Conservation (phyloP, 441 rosid species). For the Corymbia citriodora region DNA sequence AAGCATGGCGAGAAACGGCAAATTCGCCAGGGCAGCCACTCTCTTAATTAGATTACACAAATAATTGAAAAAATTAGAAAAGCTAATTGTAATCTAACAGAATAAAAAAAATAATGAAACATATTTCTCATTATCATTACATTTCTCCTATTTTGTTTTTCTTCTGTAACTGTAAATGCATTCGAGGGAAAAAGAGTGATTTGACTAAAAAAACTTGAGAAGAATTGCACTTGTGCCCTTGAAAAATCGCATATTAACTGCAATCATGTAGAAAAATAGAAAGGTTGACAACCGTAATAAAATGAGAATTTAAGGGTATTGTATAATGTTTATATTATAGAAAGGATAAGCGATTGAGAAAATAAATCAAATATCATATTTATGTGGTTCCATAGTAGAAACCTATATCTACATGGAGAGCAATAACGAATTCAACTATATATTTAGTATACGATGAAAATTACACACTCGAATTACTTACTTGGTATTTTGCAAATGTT, state of each 20-base stretch:
- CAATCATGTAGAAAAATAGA: neutral
- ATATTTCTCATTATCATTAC: neutral
- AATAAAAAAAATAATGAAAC: neutral
- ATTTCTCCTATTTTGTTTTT: too few relatives aligned
- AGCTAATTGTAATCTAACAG: accelerated
- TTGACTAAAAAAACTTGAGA: neutral
- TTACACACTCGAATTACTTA: too few relatives aligned
- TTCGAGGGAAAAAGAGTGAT: neutral
- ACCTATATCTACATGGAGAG: too few relatives aligned
- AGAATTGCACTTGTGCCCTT: neutral
- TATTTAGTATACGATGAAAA: too few relatives aligned
- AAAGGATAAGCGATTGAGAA: too few relatives aligned
- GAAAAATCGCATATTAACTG: neutral
- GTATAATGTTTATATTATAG: too few relatives aligned
- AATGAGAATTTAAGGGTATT: neutral
- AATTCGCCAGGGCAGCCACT: accelerated
- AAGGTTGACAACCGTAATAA: neutral
- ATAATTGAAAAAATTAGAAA: accelerated
- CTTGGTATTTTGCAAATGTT: too few relatives aligned
- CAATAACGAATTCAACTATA: too few relatives aligned
- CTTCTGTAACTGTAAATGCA: neutral
- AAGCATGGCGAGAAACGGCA: too few relatives aligned
- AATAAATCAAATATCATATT: too few relatives aligned
- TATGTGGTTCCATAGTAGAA: too few relatives aligned
- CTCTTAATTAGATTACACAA: too few relatives aligned